phyloP scores from a whole-genome alignment of 2,329 filamentous ascomycete genomes.

The Clarireedia hainanense region DNA sequence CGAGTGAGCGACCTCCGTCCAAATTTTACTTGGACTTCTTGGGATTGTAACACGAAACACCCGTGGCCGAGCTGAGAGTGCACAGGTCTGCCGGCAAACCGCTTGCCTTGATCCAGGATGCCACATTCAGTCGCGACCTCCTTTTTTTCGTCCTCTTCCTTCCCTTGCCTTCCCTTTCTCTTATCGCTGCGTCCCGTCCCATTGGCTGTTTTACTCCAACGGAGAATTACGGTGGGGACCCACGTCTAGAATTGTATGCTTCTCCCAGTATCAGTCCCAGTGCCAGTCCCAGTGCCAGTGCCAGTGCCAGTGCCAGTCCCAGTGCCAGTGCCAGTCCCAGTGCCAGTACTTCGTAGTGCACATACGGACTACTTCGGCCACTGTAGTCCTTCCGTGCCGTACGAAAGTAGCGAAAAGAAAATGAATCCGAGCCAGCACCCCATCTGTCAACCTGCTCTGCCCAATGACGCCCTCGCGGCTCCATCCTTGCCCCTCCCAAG shows the following conservation, averaged over 20 bases:
- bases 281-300: too few relatives aligned
- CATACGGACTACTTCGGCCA: too few relatives aligned
- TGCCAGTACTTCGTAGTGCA: too few relatives aligned
- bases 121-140: neutral
- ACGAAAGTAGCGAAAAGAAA: neutral
- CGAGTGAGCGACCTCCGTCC: too few relatives aligned
- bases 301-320: too few relatives aligned
- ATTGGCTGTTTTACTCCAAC: neutral
- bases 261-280: too few relatives aligned
- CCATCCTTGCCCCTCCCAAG: slow-evolving; percentile 8
- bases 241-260: neutral
- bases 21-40: too few relatives aligned
- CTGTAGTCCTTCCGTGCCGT: too few relatives aligned
- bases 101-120: neutral
- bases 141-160: neutral
- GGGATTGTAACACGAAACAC: neutral
- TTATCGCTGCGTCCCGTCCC: neutral
- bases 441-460: neutral
- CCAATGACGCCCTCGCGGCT: slow-evolving; percentile 1
- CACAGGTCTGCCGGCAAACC: neutral
- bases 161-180: neutral
- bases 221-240: slow-evolving; percentile 1
- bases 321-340: too few relatives aligned
- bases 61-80: neutral
- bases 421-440: neutral